Evolutionary conservation across 169 alveolate genomes (phyloP).

Genomic region (Plasmodium coatneyi): DNA sequence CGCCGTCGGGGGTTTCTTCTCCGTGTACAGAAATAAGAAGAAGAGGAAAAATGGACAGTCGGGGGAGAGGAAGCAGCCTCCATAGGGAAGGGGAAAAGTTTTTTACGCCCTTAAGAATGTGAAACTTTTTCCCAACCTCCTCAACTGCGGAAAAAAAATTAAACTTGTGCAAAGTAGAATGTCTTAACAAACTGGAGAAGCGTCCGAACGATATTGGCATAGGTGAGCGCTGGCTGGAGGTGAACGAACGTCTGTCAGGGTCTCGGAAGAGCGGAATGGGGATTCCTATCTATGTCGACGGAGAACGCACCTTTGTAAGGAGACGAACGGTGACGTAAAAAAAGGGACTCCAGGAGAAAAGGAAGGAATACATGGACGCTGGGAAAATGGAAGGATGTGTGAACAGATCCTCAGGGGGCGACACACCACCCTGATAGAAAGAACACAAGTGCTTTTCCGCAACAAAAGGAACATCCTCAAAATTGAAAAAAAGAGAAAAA

Average conservation of each 20-base stretch:
- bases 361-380: not conserved
- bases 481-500: not conserved
- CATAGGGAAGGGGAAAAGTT: not conserved
- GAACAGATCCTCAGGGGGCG: not conserved
- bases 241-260: conserved; percentile 3
- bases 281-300: no score
- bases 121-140: conserved; percentile 28
- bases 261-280: not conserved
- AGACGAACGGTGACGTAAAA: not conserved
- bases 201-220: conserved; percentile 23
- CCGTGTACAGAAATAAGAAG: conserved; percentile 35
- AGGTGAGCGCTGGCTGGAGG: conserved; percentile 54
- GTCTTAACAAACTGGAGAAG: conserved; percentile 14
- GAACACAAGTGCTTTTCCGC: not conserved
- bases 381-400: not conserved
- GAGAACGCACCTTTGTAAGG: no score
- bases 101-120: conserved; percentile 46
- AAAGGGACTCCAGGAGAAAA: not conserved
- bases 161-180: conserved; percentile 53
- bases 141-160: conserved; percentile 28
- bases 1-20: conserved; percentile 59
- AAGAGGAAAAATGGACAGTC: conserved; percentile 5
- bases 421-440: not conserved
- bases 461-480: not conserved
- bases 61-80: not conserved